Conservation (phyloP, 805 yeast genomes). For the Scheffersomyces stipitis region DNA sequence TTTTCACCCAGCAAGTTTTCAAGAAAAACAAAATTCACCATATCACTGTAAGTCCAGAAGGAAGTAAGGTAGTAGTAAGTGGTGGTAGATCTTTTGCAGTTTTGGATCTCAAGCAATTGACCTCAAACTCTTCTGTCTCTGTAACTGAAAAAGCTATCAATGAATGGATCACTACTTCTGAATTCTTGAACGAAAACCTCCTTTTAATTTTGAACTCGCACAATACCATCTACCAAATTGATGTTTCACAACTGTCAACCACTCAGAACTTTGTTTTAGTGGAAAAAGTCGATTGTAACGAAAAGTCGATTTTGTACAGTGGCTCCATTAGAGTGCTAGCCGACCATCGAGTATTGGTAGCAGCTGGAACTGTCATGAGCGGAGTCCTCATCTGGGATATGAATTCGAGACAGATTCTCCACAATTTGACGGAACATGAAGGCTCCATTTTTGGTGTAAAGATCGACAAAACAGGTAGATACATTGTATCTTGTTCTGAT, state of each 20-base stretch:
- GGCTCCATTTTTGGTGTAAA: conserved; percentile 88
- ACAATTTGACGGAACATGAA: conserved; percentile 71
- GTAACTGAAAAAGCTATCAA: conserved; percentile 51
- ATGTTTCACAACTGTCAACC: conserved; percentile 30
- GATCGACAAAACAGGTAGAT: conserved; percentile 53
- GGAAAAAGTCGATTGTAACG: conserved; percentile 49
- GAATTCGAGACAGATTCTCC: conserved; percentile 40
- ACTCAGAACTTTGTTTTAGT: conserved; percentile 17
- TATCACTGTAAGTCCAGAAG: conserved; percentile 41
- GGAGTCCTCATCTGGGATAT: conserved; percentile 81
- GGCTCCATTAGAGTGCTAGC: conserved; percentile 63
- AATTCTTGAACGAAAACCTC: conserved; percentile 41
- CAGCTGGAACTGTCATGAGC: conserved; percentile 92
- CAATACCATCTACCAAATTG: conserved; percentile 51
- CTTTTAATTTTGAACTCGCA: conserved; percentile 73
- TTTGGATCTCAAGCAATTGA: conserved; percentile 1
- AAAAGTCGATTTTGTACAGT: conserved; percentile 83
- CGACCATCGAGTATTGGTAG: conserved; percentile 49
- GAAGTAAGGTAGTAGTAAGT: conserved; percentile 41
- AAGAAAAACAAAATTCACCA: conserved; percentile 80
- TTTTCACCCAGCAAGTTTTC: conserved; percentile 50
- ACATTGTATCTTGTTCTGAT: conserved; percentile 83
- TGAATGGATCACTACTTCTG: conserved; percentile 79
- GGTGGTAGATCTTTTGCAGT: conserved; percentile 75
- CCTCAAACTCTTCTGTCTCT: conserved; percentile 27